Conservation (phyloP, 768 basidiomycete species). For the Inosperma sp. region DNA sequence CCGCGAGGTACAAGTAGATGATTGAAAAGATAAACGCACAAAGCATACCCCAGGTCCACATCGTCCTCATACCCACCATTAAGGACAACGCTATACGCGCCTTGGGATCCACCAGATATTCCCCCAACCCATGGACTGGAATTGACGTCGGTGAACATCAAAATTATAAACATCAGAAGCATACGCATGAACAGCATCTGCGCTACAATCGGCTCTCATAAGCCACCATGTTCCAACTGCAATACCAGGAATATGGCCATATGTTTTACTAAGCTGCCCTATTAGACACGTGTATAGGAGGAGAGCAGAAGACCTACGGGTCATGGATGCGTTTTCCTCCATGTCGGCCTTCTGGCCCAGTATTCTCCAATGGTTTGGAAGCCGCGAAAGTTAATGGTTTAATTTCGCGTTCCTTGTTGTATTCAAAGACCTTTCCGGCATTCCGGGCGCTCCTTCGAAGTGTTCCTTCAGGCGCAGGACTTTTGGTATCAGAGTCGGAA, state of each 20-base stretch:
- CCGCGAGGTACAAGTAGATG: slow-evolving; percentile 45
- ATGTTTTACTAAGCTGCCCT: slow-evolving; percentile 53
- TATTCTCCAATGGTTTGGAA: slow-evolving; percentile 32
- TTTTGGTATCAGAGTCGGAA: slow-evolving; percentile 21
- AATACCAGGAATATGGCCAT: slow-evolving; percentile 76
- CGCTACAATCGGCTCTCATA: slow-evolving; percentile 62
- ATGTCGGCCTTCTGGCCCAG: slow-evolving; percentile 35
- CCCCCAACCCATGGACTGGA: neutral
- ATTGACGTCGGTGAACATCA: slow-evolving; percentile 4
- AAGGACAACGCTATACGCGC: slow-evolving; percentile 76
- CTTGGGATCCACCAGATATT: slow-evolving; percentile 31
- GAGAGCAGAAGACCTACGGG: slow-evolving; percentile 44
- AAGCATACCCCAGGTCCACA: slow-evolving; percentile 74
- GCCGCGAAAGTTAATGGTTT: slow-evolving; percentile 35
- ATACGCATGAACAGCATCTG: slow-evolving; percentile 81
- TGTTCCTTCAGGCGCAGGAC: slow-evolving; percentile 26
- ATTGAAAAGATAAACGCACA: slow-evolving; percentile 46
- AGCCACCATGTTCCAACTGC: slow-evolving; percentile 83
- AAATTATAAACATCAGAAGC: slow-evolving; percentile 23
- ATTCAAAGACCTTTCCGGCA: slow-evolving; percentile 53
- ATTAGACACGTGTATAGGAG: neutral
- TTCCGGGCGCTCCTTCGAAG: slow-evolving; percentile 67
- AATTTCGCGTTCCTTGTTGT: slow-evolving; percentile 41
- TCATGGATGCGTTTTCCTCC: slow-evolving; percentile 37
- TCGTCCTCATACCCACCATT: slow-evolving; percentile 90